phyloP scores from a whole-genome alignment of 148 eudicot genomes.

The Bassia scoparia region DNA sequence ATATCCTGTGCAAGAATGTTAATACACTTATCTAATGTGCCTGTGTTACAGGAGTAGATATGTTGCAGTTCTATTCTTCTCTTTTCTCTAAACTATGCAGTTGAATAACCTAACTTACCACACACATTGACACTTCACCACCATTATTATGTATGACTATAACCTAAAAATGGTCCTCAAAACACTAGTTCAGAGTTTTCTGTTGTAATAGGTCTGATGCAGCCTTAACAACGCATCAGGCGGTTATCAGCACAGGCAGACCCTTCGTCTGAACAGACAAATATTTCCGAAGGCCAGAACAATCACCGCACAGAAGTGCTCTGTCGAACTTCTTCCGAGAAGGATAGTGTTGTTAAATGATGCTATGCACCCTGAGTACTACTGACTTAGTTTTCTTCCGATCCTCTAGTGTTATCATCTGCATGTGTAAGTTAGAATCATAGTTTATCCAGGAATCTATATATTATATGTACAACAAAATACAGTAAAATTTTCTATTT shows the following conservation, averaged over 20 bases:
- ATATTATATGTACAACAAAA: no score
- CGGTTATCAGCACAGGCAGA: conserved; percentile 65
- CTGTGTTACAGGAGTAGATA: no score
- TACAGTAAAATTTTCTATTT: no score
- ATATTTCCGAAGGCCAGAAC: conserved; percentile 79
- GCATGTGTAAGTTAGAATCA: conserved; percentile 25
- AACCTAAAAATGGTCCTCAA: conserved; percentile 73
- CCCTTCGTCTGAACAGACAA: conserved; percentile 61
- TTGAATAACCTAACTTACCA: no score
- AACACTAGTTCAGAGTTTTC: conserved; percentile 40
- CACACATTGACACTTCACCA: no score
- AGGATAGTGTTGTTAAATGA: conserved; percentile 68
- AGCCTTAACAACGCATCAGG: conserved; percentile 48
- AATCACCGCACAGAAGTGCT: conserved; percentile 11
- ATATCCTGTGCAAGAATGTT: not conserved
- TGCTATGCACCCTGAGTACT: conserved; percentile 66
- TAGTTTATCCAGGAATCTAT: no score
- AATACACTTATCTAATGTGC: no score
- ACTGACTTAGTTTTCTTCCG: conserved; percentile 60
- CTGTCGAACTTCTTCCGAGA: conserved; percentile 55
- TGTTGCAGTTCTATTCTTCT: no score
- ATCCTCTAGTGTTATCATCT: conserved; percentile 50
- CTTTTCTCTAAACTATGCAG: no score
- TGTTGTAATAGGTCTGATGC: conserved; percentile 47
- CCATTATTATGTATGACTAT: no score